Evolutionary conservation across 208 protist genomes (phyloP).

Genomic region (Acanthamoeba lenticulata): DNA sequence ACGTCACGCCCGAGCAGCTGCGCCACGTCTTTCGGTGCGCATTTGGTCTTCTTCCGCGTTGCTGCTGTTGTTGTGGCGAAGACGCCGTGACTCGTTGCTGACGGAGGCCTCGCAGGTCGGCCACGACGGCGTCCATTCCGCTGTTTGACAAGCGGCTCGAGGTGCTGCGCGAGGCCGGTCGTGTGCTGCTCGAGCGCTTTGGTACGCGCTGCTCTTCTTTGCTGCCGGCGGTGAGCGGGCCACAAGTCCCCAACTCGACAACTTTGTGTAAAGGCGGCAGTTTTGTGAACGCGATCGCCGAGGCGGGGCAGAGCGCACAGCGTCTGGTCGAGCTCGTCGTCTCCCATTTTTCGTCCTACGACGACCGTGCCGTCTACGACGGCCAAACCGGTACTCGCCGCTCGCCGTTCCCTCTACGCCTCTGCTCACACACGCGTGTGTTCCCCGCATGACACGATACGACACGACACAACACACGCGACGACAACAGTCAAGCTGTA

Average conservation of each 20-base stretch:
- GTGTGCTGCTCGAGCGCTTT: slow-evolving; percentile 58
- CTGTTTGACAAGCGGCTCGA: slow-evolving; percentile 64
- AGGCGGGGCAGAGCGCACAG: not conserved
- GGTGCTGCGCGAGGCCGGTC: slow-evolving; percentile 72
- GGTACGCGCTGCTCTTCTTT: not conserved
- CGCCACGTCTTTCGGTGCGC: slow-evolving; percentile 40
- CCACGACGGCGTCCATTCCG: slow-evolving; percentile 60
- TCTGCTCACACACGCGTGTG: too few relatives aligned
- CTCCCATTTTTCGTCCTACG: slow-evolving; percentile 71
- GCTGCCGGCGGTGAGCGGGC: not conserved
- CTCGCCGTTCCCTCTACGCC: not conserved
- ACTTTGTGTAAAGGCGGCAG: not conserved
- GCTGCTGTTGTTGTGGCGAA: too few relatives aligned
- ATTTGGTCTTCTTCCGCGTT: slow-evolving; percentile 31
- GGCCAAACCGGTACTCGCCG: not conserved
- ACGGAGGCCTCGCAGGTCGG: not conserved
- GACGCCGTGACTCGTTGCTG: too few relatives aligned
- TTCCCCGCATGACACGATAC: too few relatives aligned
- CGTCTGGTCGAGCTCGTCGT: slow-evolving; percentile 65
- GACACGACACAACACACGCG: not conserved
- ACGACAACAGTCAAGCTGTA: slow-evolving; percentile 77
- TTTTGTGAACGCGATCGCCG: not conserved
- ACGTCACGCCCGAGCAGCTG: slow-evolving; percentile 38
- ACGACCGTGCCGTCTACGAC: slow-evolving; percentile 72
- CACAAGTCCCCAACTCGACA: not conserved